These are phyloP conservation scores for Microascus cirrosus DNA, from an alignment of 2,329 filamentous ascomycete species.

Conservation along the genomic window DNA sequence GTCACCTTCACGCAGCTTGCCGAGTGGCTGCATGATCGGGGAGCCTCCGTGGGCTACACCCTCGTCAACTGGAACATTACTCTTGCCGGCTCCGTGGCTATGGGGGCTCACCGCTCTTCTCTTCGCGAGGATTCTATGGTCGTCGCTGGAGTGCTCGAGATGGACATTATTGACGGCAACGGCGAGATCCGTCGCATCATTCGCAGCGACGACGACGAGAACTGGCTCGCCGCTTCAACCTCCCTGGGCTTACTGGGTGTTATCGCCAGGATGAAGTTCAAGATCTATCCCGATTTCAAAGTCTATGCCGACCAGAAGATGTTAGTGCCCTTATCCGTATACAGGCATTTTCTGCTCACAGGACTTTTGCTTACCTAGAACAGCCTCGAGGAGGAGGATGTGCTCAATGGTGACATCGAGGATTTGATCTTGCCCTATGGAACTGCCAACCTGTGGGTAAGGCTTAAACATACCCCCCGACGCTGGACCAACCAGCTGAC, in stretches of 20 bases:
- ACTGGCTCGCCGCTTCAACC: conserved; percentile 40
- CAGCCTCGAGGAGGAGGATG: conserved; percentile 32
- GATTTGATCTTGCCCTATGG: conserved; percentile 36
- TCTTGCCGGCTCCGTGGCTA: conserved; percentile 36
- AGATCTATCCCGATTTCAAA: conserved; percentile 38
- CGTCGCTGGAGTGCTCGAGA: conserved; percentile 31
- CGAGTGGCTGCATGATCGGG: conserved; percentile 32
- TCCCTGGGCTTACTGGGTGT: conserved; percentile 35
- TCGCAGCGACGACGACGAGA: conserved; percentile 28
- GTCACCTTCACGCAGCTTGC: conserved; percentile 40
- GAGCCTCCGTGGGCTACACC: conserved; percentile 35
- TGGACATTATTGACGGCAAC: conserved; percentile 37
- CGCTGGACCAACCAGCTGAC: conserved; percentile 6
- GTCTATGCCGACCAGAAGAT: conserved; percentile 37
- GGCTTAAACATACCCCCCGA: neutral
- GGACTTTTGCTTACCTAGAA: neutral
- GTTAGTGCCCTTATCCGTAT: conserved; percentile 17
- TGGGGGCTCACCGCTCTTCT: conserved; percentile 38
- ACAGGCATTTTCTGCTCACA: neutral
- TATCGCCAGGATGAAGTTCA: conserved; percentile 35
- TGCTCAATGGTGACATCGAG: conserved; percentile 37
- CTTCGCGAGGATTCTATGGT: conserved; percentile 37
- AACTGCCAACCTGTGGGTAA: conserved; percentile 39
- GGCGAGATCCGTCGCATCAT: conserved; percentile 29
- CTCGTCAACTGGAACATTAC: conserved; percentile 44